These are phyloP conservation scores for Colletotrichum sp. DNA, from an alignment of 2,329 filamentous ascomycete species.

Conservation along the genomic window DNA sequence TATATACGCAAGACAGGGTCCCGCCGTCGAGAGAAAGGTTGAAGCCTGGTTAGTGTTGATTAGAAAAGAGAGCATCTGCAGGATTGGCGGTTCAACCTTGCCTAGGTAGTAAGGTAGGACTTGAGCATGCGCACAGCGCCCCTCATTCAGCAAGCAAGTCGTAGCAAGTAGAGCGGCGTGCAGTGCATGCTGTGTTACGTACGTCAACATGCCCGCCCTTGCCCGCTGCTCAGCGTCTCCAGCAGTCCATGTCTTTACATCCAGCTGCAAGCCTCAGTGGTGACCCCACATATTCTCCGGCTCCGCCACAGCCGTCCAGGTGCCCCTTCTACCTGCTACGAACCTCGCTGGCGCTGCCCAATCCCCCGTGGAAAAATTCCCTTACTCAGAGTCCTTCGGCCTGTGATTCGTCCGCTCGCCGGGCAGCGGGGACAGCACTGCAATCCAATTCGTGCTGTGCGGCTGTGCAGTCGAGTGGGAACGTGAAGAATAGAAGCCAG, in stretches of 20 bases:
- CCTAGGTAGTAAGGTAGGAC: background rate
- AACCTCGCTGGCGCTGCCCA: background rate
- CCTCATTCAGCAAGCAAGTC: background rate
- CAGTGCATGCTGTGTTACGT: background rate
- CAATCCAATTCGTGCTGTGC: background rate
- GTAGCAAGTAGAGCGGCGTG: background rate
- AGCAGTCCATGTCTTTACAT: background rate
- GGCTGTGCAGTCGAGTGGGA: constrained; percentile 10
- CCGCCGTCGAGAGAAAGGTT: background rate
- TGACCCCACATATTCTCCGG: background rate
- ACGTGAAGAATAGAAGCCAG: background rate
- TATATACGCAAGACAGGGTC: background rate
- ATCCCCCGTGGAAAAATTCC: background rate
- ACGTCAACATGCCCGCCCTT: constrained; percentile 6
- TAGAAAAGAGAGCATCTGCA: background rate
- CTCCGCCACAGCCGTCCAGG: constrained; percentile 15
- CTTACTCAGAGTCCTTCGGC: background rate
- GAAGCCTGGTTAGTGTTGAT: background rate
- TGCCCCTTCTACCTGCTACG: background rate
- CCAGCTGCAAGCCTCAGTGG: background rate
- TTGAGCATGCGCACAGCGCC: background rate
- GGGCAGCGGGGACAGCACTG: background rate
- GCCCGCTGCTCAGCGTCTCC: background rate
- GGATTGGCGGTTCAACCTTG: background rate
- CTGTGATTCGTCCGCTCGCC: constrained; percentile 4